phyloP scores from a whole-genome alignment of 352 stramenopile genomes.

The Globisporangium paroecandrum region DNA sequence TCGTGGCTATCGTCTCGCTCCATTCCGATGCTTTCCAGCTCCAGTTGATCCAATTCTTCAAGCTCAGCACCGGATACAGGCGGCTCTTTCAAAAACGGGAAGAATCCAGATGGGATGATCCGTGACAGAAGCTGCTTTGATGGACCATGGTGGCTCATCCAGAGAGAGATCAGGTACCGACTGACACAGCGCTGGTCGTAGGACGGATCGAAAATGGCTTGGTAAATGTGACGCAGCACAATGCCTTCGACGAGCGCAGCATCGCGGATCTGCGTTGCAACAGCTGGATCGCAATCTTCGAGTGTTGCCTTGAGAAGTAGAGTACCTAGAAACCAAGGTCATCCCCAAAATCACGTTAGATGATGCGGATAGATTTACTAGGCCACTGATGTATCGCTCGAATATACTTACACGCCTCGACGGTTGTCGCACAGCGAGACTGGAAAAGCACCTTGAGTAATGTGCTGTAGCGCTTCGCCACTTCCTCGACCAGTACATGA shows the following conservation, averaged over 20 bases:
- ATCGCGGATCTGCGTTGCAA: slow-evolving; percentile 86
- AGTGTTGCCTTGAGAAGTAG: slow-evolving; percentile 91
- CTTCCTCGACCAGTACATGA: slow-evolving; percentile 48
- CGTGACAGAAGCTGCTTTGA: slow-evolving; percentile 89
- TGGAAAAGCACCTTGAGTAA: slow-evolving; percentile 88
- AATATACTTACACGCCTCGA: slow-evolving; percentile 67
- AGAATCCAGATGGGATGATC: slow-evolving; percentile 89
- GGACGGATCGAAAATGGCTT: slow-evolving; percentile 90
- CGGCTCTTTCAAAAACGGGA: slow-evolving; percentile 86
- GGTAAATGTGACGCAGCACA: slow-evolving; percentile 91
- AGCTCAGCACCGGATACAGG: slow-evolving; percentile 71
- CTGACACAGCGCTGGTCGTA: slow-evolving; percentile 92
- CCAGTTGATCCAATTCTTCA: slow-evolving; percentile 85
- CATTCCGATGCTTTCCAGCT: slow-evolving; percentile 53
- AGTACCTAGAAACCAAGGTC: slow-evolving; percentile 65
- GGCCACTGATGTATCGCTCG: too few species aligned
- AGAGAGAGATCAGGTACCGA: slow-evolving; percentile 94
- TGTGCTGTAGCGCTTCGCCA: slow-evolving; percentile 77
- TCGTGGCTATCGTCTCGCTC: slow-evolving; percentile 37
- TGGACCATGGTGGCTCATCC: slow-evolving; percentile 88
- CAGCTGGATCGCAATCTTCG: slow-evolving; percentile 79
- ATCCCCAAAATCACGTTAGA: neutral
- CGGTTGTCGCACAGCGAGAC: slow-evolving; percentile 83
- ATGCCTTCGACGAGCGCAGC: slow-evolving; percentile 91
- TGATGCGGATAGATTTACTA: too few species aligned